Percentiles rank a stretch among this genome's conserved stretches.
These are phyloP conservation scores for Trichoderma atrobrunneum DNA, from an alignment of 2,329 filamentous ascomycete genomes.

Conservation along the genomic window DNA sequence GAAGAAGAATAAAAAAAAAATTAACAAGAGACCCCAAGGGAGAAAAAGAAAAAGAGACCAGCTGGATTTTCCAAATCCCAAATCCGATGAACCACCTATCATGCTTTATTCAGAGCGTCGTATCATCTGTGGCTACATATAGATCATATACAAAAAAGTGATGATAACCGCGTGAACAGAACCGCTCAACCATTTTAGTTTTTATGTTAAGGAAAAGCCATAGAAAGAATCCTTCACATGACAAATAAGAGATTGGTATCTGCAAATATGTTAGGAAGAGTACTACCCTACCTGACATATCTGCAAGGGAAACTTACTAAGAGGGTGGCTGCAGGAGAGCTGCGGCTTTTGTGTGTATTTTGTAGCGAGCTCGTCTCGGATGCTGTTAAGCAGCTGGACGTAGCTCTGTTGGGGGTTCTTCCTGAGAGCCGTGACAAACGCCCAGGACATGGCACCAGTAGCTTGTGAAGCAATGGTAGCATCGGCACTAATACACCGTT, in stretches of 20 bases:
- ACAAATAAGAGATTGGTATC: slow-evolving; percentile 64
- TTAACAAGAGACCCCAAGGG: background rate
- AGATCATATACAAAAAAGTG: slow-evolving; percentile 21
- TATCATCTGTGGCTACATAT: background rate
- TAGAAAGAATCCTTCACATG: slow-evolving; percentile 44
- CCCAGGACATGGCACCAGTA: slow-evolving; percentile 97
- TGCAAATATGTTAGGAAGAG: slow-evolving; percentile 31
- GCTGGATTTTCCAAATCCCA: background rate
- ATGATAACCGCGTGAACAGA: background rate
- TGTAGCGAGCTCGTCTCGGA: slow-evolving; percentile 82
- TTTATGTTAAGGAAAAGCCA: background rate
- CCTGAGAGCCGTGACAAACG: slow-evolving; percentile 87
- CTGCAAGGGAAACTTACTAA: slow-evolving; percentile 62
- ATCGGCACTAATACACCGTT: slow-evolving; percentile 63
- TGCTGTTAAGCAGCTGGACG: slow-evolving; percentile 92
- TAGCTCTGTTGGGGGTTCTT: slow-evolving; percentile 99
- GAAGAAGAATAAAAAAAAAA: background rate
- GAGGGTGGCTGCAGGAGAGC: slow-evolving; percentile 91
- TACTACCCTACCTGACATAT: slow-evolving; percentile 18
- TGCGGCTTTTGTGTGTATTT: slow-evolving; percentile 96
- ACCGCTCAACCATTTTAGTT: background rate
- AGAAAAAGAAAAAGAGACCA: background rate
- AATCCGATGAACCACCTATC: slow-evolving; percentile 3
- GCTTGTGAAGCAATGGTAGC: slow-evolving; percentile 88
- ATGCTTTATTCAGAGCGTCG: background rate